Evolutionary conservation across 2,329 filamentous ascomycete genomes (phyloP).

Genomic region (Trichophyton rubrum): DNA sequence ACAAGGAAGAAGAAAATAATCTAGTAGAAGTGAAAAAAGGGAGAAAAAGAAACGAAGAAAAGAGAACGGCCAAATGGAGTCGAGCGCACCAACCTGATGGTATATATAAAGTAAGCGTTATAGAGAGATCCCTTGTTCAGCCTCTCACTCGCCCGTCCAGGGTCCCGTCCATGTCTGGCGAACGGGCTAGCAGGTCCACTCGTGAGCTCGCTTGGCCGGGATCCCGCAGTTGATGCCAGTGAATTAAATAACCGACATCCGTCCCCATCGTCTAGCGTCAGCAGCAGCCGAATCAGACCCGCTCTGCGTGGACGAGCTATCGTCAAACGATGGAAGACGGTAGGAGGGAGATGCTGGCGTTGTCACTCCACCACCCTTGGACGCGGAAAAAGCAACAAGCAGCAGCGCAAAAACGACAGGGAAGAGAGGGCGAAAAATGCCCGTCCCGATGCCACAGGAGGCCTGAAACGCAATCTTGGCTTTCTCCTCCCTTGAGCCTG

Average conservation of each 20-base stretch:
- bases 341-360: neutral
- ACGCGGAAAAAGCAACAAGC: neutral
- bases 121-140: neutral
- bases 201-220: neutral
- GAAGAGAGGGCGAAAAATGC: neutral
- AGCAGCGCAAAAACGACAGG: neutral
- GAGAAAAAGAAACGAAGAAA: neutral
- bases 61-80: neutral
- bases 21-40: neutral
- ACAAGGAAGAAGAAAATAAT: neutral
- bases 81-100: neutral
- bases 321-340: neutral
- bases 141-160: neutral
- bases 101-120: neutral
- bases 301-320: neutral
- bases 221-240: neutral
- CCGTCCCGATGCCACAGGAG: neutral
- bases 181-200: neutral
- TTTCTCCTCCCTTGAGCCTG: neutral
- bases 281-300: neutral
- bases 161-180: neutral
- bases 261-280: neutral
- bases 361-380: neutral
- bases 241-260: neutral
- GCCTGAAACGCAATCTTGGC: conserved; percentile 1